Evolutionary conservation across 257 asterid species (phyloP), one percentile per base, ranked within the genome.

Genomic region (Solanum clarkiae): DNA sequence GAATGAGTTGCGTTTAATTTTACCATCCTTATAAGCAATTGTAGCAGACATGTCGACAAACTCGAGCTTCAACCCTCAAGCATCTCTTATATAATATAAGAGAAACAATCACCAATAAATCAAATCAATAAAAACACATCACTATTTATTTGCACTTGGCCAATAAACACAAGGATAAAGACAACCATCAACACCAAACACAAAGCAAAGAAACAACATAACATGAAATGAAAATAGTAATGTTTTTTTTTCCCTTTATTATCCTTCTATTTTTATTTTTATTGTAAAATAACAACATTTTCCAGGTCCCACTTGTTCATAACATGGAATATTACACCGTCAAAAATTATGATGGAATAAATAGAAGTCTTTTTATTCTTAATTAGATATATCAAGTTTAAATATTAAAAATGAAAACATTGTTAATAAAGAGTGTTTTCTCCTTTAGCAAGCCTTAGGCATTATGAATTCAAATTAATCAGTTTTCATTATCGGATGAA

Each of bases 121-220:
- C 54, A 74, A 77, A 77, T 77, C 63, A 51, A 77, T 77, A 51
- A 24, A 63, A 77, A 26, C 63, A 77, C 24, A 75, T 49, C 62
- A 75, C 82, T 75, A 17, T 74, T 59, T 32, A 6, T 24, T 26
- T 20, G 8, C 42, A 47, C 42, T 49, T 47, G 15, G 81, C 24
- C 8, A 36, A 85, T 69, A 44, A 81, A 86, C 92, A 86, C 13
- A 17, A 22, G 82, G 72, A 81, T 85, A 84, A 80, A 84, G 88
- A 88, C 92, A 86, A 81, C 83, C 10, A 17, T 53, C 49, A 24
- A 82, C 44, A 81, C 75, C 84, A 81, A 47, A 62, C 47, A 62
- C 18, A 26, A 65, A 60, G n/a, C 44, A 82, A 47, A 44, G 12
- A 22, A 82, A 77, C 45, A 16, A 7, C 32, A 47, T 74, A 36